These are phyloP conservation scores for Rhododendron vialii DNA, from an alignment of 148 eudicot genomes.

Conservation along the genomic window DNA sequence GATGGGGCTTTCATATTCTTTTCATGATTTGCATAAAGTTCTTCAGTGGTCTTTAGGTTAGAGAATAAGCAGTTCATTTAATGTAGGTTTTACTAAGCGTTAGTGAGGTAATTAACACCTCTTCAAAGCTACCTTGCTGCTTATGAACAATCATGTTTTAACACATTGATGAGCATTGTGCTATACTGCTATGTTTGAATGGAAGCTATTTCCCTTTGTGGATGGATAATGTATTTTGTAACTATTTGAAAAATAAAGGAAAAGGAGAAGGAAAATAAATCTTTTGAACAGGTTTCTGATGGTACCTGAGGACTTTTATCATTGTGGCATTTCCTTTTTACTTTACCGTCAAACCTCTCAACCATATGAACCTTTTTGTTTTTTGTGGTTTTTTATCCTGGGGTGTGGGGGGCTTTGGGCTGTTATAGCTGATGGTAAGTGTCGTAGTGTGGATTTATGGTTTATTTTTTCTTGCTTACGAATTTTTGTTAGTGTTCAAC, in stretches of 20 bases:
- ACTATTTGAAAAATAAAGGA: neutral
- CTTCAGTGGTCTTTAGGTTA: neutral
- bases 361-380: neutral
- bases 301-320: neutral
- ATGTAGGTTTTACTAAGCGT: no score
- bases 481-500: neutral
- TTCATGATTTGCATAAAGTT: neutral
- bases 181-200: neutral
- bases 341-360: neutral
- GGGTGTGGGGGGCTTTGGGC: neutral
- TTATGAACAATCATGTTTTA: neutral
- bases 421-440: neutral
- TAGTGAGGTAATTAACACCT: neutral
- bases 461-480: neutral
- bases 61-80: neutral
- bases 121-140: neutral
- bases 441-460: neutral
- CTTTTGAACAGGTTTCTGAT: neutral
- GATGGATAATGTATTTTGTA: neutral
- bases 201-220: neutral
- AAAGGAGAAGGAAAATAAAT: neutral
- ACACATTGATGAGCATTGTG: neutral
- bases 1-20: neutral
- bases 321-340: neutral
- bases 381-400: neutral